phyloP scores from a whole-genome alignment of 805 yeast species.

The Danielia oregonensis region DNA sequence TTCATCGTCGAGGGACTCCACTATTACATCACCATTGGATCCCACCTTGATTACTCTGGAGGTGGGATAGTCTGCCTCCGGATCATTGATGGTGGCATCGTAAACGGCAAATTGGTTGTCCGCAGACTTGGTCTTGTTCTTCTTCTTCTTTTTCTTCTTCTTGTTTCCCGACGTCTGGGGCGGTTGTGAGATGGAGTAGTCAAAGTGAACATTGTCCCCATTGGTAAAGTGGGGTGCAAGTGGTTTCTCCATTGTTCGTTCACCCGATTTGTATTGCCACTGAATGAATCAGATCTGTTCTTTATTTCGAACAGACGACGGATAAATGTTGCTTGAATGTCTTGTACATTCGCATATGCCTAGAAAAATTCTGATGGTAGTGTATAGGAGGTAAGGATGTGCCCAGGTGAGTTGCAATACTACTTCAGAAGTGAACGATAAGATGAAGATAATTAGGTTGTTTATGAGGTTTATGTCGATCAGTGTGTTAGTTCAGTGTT shows the following conservation, averaged over 20 bases:
- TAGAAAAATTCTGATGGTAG: neutral
- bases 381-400: conserved; percentile 4
- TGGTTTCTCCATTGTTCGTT: neutral
- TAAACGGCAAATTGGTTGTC: conserved; percentile 8
- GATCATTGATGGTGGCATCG: conserved; percentile 47
- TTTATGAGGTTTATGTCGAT: no score
- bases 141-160: conserved; percentile 31
- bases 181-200: conserved; percentile 5
- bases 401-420: no score
- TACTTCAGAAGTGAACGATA: no score
- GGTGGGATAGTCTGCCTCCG: conserved; percentile 63
- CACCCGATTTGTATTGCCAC: no score
- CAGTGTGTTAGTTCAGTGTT: no score
- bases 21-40: conserved; percentile 73
- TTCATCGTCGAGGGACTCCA: conserved; percentile 50
- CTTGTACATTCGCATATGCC: neutral
- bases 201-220: conserved; percentile 36
- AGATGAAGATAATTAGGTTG: no score
- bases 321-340: no score
- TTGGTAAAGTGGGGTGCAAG: conserved; percentile 17
- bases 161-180: conserved; percentile 21
- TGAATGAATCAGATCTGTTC: no score
- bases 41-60: conserved; percentile 69
- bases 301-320: no score
- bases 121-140: conserved; percentile 8